Conservation (phyloP, 306 rosid species). For the Cucurbita argyrosperma region DNA sequence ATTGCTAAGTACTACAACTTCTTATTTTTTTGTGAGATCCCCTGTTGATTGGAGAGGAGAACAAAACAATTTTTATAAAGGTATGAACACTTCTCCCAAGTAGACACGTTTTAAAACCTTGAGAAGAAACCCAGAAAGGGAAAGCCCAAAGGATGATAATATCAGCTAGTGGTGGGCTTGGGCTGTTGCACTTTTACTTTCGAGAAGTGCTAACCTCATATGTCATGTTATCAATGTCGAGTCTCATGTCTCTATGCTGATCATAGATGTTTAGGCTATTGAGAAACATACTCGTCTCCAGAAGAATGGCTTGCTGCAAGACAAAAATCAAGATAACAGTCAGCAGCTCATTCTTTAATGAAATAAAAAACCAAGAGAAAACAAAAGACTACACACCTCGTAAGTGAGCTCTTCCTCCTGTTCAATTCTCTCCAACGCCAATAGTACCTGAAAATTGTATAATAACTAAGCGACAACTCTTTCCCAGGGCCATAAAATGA, state of each 20-base stretch:
- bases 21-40: not conserved
- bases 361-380: not conserved
- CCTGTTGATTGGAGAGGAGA: too few species aligned
- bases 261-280: slow-evolving; percentile 66
- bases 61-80: too few species aligned
- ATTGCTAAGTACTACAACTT: not conserved
- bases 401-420: slow-evolving; percentile 7
- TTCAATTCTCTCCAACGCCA: slow-evolving; percentile 10
- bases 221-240: slow-evolving; percentile 96
- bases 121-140: too few species aligned
- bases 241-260: slow-evolving; percentile 92
- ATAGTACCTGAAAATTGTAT: slow-evolving; percentile 4
- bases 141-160: too few species aligned
- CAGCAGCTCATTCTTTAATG: not conserved
- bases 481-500: not conserved
- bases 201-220: slow-evolving; percentile 60
- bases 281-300: slow-evolving; percentile 74
- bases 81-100: too few species aligned
- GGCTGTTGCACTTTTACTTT: not conserved
- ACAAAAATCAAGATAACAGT: not conserved
- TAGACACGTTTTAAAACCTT: too few species aligned
- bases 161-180: too few species aligned
- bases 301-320: slow-evolving; percentile 70
- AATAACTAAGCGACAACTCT: not conserved
- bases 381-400: not conserved